Evolutionary conservation across 2,329 filamentous ascomycete genomes (phyloP).

Genomic region (Pseudofabraea citricarpa): DNA sequence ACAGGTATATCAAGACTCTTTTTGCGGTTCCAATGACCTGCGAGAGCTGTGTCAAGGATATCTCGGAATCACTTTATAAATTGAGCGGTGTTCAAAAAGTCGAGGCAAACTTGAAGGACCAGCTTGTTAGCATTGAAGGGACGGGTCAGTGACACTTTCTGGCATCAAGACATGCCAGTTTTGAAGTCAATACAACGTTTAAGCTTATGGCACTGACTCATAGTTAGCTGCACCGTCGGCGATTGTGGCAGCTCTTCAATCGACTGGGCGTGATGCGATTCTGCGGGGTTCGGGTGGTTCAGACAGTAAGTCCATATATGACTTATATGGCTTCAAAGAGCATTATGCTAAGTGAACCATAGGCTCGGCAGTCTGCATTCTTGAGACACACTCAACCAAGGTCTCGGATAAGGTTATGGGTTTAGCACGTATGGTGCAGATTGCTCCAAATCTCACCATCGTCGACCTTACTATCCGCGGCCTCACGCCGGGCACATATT

Average conservation of each 20-base stretch:
- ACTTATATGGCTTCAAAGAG: not conserved
- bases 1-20: constrained; percentile 58
- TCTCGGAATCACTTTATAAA: constrained; percentile 73
- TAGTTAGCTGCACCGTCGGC: constrained; percentile 77
- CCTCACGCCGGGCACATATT: constrained; percentile 74
- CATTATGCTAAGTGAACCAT: constrained; percentile 8
- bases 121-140: constrained; percentile 80
- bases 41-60: constrained; percentile 80
- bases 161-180: no score
- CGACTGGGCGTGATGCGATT: constrained; percentile 89
- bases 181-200: no score
- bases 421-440: constrained; percentile 89
- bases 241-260: constrained; percentile 84
- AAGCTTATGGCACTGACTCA: no score
- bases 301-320: constrained; percentile 72
- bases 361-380: constrained; percentile 88
- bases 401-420: constrained; percentile 71
- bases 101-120: constrained; percentile 74
- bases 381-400: constrained; percentile 71
- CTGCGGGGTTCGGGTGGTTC: constrained; percentile 81
- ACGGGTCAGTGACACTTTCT: constrained; percentile 51
- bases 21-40: constrained; percentile 95
- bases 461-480: constrained; percentile 86
- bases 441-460: constrained; percentile 71
- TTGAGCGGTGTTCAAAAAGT: constrained; percentile 79